These are phyloP conservation scores for Carpinus fangiana DNA, from an alignment of 306 rosid genomes.

Conservation along the genomic window DNA sequence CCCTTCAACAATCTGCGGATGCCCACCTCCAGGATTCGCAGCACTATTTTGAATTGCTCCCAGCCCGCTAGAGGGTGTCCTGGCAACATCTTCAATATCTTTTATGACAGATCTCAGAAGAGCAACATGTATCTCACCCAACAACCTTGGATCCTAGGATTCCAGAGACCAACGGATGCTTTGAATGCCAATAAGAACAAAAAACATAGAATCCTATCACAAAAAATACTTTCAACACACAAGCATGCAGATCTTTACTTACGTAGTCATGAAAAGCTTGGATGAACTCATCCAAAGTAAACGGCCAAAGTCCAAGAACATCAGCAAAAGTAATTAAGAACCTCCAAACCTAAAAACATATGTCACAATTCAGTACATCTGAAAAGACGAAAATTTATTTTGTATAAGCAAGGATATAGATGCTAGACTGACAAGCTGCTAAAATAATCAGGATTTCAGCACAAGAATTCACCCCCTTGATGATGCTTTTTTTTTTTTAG, in stretches of 20 bases:
- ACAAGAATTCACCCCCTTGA: neutral
- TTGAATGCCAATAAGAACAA: constrained; percentile 21
- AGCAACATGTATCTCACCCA: constrained; percentile 75
- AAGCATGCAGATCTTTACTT: constrained; percentile 10
- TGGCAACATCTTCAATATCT: constrained; percentile 75
- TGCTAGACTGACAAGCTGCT: constrained; percentile 7
- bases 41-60: constrained; percentile 55
- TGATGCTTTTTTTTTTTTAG: neutral
- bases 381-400: constrained; percentile 2
- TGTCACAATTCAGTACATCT: constrained; percentile 5
- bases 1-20: constrained; percentile 74
- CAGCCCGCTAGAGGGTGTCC: constrained; percentile 50
- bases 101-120: constrained; percentile 64
- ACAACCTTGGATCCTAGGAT: constrained; percentile 67
- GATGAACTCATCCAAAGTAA: constrained; percentile 81
- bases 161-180: constrained; percentile 16
- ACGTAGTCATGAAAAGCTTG: constrained; percentile 91
- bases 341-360: constrained; percentile 68
- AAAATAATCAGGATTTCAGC: constrained; percentile 5
- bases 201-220: constrained; percentile 13
- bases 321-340: constrained; percentile 75
- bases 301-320: constrained; percentile 76
- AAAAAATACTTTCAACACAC: constrained; percentile 1
- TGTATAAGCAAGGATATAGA: neutral
- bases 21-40: constrained; percentile 70